Conservation (phyloP, 2,329 filamentous ascomycete genomes). For the Alternaria burnsii region DNA sequence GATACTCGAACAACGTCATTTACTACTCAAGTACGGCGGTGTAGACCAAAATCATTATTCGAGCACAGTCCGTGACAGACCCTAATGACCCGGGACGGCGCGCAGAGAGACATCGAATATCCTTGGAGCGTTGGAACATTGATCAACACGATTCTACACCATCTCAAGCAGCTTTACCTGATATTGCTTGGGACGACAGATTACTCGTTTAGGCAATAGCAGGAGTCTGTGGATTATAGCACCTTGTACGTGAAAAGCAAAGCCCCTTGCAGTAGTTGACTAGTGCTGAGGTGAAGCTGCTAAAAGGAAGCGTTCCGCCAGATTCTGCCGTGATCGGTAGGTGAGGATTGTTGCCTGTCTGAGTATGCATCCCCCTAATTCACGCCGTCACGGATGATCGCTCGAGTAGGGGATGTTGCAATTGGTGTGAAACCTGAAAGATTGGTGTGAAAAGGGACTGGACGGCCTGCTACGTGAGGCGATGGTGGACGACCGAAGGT, state of each 20-base stretch:
- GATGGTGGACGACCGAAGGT: too few relatives aligned
- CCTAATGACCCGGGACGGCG: neutral
- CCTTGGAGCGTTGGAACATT: neutral
- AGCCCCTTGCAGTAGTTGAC: neutral
- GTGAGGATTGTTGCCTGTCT: neutral
- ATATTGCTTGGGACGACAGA: neutral
- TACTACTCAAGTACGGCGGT: neutral
- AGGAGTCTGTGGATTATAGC: neutral
- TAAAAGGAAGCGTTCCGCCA: neutral
- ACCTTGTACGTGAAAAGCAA: constrained; percentile 3
- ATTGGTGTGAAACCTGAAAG: too few relatives aligned
- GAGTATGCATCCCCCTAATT: neutral
- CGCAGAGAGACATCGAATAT: neutral
- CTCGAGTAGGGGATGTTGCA: too few relatives aligned
- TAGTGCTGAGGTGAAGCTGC: neutral
- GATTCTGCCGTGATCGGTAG: neutral
- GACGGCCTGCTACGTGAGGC: too few relatives aligned
- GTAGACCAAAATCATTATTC: neutral
- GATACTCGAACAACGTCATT: neutral
- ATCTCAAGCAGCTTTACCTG: neutral
- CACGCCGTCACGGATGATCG: too few relatives aligned
- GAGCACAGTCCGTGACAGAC: neutral
- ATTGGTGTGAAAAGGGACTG: too few relatives aligned
- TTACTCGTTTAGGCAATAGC: neutral
- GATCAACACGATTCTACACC: neutral